Evolutionary conservation across 208 protist genomes (phyloP), one percentile per base, ranked within the genome.

Genomic region (Phytomonas francai): DNA sequence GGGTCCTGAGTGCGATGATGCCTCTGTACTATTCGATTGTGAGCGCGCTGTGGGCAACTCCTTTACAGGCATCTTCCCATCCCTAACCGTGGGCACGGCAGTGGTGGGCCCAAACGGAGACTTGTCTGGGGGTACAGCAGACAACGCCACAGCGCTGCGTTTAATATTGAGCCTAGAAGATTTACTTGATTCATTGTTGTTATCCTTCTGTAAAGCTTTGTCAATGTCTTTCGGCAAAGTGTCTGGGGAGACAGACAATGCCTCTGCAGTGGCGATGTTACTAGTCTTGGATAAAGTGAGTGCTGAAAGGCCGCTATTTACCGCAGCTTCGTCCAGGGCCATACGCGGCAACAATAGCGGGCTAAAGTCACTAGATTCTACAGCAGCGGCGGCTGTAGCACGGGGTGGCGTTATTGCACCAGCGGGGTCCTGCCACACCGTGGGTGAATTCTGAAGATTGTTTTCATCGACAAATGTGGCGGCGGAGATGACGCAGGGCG

Each of bases 401-500:
- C 22, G 65, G 28, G 28, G 14, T 30, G 66, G 58, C 25, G 57
- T 12, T 70, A 45, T 27, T 70, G 9, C 57, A 58, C 27, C 56
- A 31, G 54, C 1, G 14, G 30, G 27, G 27, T 30, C 16, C 51
- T 49, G 12, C 33, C 69, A 59, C 57, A 19, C 61, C 39, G 63
- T 22, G 25, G 2, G 0, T 25, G 25, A 1, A 31, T 27, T 32
- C 42, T 72, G 68, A 70, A 79, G 72, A 33, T 76, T 70, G 25
- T 62, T 69, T 54, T 81, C 74, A 56, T 89, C 75, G 8, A 91
- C 79, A 76, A 84, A 80, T 69, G 79, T 81, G 28, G 93, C 80
- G 22, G 71, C 59, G 27, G 86, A 92, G n/a, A 96, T 64, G 2
- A 97, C 81, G 61, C 89, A 94, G 28, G 88, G 88, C 6, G 91